Base-by-base conservation (phyloP, 257 asterid genomes). In the Gardenia jasminoides region DNA sequence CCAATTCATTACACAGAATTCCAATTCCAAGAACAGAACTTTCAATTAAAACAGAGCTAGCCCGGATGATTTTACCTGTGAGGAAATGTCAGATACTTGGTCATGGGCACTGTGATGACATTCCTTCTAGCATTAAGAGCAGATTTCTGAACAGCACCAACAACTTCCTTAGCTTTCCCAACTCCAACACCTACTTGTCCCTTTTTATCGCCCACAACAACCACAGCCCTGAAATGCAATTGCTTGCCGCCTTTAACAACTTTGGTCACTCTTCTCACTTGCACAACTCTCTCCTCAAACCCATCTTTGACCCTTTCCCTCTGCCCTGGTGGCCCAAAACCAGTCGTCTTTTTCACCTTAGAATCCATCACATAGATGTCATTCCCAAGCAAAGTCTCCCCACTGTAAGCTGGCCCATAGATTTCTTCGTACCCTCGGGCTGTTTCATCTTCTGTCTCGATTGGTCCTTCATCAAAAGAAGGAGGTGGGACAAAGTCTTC, bases 181-280 rank as follows among this genome's bases (percentile, higher is more conserved):
- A 95, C 98, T 12, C 99, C 99, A 28, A 95, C 97, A 11, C 99
- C 99, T 0, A 95, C 97, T 26, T 89, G 90, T 7, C 99, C 99
- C 86, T 90, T 91, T 65, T 91, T 95, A 67, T 95, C 97, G 2
- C 98, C 98, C 8, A 95, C 97, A 58, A 95, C 96, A 24, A 93
- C 97, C 52, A 95, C 83, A 2, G 94, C 99, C 54, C 99, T 87
- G 11, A 95, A 95, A 82, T 92, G 93, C 87, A 92, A 79, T 85
- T 95, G 98, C 70, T 93, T 93, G 52, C 99, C 99, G n/a, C 99
- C 99, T 79, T 95, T 95, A 3, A 95, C 99, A 31, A 95, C 99
- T 86, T 94, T 94, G 0, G 97, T 94, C n/a, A 94, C 99, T 43
- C 97, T 92, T 85, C 99, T 86, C 10, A 93, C 99, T 67, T 95